Evolutionary conservation across 352 stramenopile genomes (phyloP), one percentile per base, ranked within the genome.

Genomic region (Halophytophthora batemanensis): DNA sequence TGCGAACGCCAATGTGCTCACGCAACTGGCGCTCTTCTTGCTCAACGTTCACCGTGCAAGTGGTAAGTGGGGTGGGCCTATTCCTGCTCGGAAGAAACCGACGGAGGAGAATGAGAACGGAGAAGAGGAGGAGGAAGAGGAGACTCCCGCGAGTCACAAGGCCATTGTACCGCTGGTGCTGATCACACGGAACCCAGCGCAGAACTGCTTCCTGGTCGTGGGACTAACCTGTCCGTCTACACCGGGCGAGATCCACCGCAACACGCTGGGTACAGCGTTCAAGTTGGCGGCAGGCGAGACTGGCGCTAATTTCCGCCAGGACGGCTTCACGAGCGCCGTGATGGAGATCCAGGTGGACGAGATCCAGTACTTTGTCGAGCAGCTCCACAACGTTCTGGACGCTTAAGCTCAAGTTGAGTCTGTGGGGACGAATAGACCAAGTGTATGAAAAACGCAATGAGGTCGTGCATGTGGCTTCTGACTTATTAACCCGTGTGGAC

Each of bases 291-390:
- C 95, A 17, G 86, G 90, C 10, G 90, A 97, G 40, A 98, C 97
- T 33, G 87, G 91, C 37, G 90, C 87, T 14, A 90, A 87, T 45
- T 98, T 97, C 67, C 70, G 77, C 39, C 95, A 98, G 64, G 93
- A 99, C 62, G 93, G 93, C 49, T 98, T 98, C 64, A 93, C 97
- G 51, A 97, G 85, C 45, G 93, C 96, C 34, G 93, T 98, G 3
- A 95, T 98, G 53, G 93, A 98, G 75, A 96, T 99, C 42, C 79
- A 90, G 50, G 94, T 85, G 44, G 82, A 95, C 42, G 86, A 98
- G 69, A 96, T 98, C 48, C 89, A 98, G 59, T 92, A 91, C 62
- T 98, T 98, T 67, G 82, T 98, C 58, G 95, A 98, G 69, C 90
- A 97, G 53, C 69, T 98, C 7, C 91, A 98, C 77, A 98, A 93